Percentiles rank a stretch among this genome's conserved stretches.
phyloP scores from a whole-genome alignment of 257 asterid species.

The Salvia rosmarinus region DNA sequence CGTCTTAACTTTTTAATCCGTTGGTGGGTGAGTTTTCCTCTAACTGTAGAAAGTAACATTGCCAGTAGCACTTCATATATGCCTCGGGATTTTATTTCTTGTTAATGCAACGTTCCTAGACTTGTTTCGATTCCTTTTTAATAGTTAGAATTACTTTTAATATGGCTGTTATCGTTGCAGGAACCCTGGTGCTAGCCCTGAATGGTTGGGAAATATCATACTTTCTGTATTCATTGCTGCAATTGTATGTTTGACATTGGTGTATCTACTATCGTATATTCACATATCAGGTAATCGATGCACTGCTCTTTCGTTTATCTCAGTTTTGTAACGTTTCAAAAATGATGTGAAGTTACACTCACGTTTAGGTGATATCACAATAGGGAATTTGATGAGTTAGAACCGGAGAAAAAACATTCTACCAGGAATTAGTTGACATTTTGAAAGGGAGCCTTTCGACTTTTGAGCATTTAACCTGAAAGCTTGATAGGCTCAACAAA shows the following conservation, averaged over 20 bases:
- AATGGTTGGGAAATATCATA: constrained; percentile 63
- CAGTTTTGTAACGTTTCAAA: no score
- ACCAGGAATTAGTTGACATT: no score
- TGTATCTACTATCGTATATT: constrained; percentile 80
- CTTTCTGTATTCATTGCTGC: constrained; percentile 71
- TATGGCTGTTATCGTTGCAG: constrained; percentile 50
- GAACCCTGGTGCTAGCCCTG: constrained; percentile 85
- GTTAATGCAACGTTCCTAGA: no score
- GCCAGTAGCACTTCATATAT: no score
- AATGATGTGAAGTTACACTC: no score
- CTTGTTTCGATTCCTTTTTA: not conserved
- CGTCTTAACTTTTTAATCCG: no score
- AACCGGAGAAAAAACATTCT: not conserved
- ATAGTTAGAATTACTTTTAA: constrained; percentile 6
- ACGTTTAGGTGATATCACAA: no score
- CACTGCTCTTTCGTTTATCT: constrained; percentile 18
- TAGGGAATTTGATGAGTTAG: not conserved
- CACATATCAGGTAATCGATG: constrained; percentile 80
- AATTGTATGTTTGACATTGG: constrained; percentile 70
- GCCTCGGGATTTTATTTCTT: no score
- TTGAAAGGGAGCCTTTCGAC: no score
- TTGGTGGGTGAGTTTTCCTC: no score
- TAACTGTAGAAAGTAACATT: no score
- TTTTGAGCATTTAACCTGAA: not conserved
- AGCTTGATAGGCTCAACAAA: not conserved